Base-by-base conservation (phyloP, 148 eudicot species). In the Persicaria tinctoria region DNA sequence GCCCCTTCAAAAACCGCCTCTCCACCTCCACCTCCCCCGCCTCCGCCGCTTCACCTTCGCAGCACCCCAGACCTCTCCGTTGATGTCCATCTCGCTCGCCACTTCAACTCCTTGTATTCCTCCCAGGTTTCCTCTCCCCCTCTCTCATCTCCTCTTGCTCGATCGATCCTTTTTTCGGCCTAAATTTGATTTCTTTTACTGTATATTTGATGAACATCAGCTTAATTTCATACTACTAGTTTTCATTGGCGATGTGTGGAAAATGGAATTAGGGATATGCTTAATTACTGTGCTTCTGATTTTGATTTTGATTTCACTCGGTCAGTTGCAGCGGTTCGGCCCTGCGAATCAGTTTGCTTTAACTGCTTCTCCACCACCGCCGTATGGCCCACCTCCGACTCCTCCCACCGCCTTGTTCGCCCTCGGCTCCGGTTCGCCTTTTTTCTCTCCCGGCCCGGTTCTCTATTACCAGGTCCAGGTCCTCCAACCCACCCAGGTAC, bases 311-410 rank as follows among this genome's bases (percentile, higher is more conserved):
- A 32, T 32, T 68, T 13, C 16, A 20, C 46, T 41, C 5, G n/a
- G 71, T 10, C n/a, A 38, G 48, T 68, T 68, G n/a, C 71, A 68
- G 71, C 71, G 71, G 48, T 38, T 68, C 46, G 71, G 47, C 17
- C 71, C 71, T 27, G 49, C 71, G 8, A 46, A 32, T 44, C 47
- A 27, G 71, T 20, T 23, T 38, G 69, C 69, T 23, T 63, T 38
- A 63, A 63, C 69, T 63, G 71, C 71, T 32, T 11, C 41, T 32
- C 41, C 41, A 32, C 3, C 41, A 32, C 41, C 4, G 41, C 48
- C 8, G 71, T 11, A 5, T 53, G 57, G 57, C 57, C 57, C 57
- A 17, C 63, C 32, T 57, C 63, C 63, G 9, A n/a, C 2, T 57
- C 38, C 7, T 57, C 63, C 63, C 32, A 16, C 57, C 57, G 5